phyloP scores from a whole-genome alignment of 441 rosid genomes.

The Adansonia rubrostipa region DNA sequence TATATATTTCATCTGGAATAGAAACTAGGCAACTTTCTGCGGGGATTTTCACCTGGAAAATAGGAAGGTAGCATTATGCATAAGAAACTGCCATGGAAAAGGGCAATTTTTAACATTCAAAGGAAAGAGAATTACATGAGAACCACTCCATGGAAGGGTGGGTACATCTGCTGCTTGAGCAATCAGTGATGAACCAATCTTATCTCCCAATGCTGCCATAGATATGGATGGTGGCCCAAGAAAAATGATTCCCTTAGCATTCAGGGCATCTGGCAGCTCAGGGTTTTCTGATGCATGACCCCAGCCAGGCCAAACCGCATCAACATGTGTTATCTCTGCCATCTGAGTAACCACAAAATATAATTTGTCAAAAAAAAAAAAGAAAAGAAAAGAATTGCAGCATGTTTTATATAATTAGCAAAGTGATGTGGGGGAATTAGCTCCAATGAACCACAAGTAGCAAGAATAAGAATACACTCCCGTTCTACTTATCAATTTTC shows the following conservation, averaged over 20 bases:
- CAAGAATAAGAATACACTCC: slow-evolving; percentile 12
- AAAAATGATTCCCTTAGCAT: slow-evolving; percentile 83
- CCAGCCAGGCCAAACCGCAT: slow-evolving; percentile 99
- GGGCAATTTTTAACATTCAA: slow-evolving; percentile 20
- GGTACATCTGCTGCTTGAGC: slow-evolving; percentile 99
- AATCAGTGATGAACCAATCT: slow-evolving; percentile 98
- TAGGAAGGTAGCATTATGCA: slow-evolving; percentile 31
- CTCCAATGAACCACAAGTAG: slow-evolving; percentile 13
- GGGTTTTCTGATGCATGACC: slow-evolving; percentile 99
- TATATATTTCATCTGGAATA: slow-evolving; percentile 88
- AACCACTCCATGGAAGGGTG: slow-evolving; percentile 99
- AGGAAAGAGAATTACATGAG: slow-evolving; percentile 63
- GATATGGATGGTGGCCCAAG: slow-evolving; percentile 95
- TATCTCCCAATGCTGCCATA: slow-evolving; percentile 99
- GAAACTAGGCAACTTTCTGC: slow-evolving; percentile 74
- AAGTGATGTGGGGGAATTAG: slow-evolving; percentile 17
- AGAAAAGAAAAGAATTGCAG: slow-evolving; percentile 15
- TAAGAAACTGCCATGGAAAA: slow-evolving; percentile 24
- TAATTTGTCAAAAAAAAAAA: slow-evolving; percentile 25
- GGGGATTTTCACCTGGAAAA: slow-evolving; percentile 83
- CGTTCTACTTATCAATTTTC: slow-evolving; percentile 18
- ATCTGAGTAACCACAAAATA: slow-evolving; percentile 55
- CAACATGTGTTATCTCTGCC: slow-evolving; percentile 98
- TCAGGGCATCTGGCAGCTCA: slow-evolving; percentile 94
- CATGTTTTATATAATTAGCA: slow-evolving; percentile 23